A percentile compares a stretch with the other conserved stretches of the same genome.
Conservation (phyloP, 2,329 filamentous ascomycete genomes). For the Mollisiaceae sp. region DNA sequence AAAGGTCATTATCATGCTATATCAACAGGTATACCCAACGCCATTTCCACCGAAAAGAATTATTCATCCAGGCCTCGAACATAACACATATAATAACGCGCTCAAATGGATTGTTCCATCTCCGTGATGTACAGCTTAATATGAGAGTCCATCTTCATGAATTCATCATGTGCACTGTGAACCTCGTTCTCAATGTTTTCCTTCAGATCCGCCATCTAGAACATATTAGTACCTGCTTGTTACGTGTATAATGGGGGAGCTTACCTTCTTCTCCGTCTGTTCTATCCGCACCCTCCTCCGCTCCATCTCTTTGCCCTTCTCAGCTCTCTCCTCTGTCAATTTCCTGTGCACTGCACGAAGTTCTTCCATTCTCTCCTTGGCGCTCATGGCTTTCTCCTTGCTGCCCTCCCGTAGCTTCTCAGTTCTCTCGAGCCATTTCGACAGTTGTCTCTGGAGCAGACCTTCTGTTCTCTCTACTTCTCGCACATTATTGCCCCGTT, state of each 20-base stretch:
- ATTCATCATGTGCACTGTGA: constrained; percentile 88
- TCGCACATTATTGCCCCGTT: constrained; percentile 85
- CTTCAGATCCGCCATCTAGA: constrained; percentile 93
- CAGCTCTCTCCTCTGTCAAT: constrained; percentile 81
- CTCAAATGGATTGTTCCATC: constrained; percentile 85
- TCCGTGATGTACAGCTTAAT: constrained; percentile 98
- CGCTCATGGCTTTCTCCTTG: constrained; percentile 78
- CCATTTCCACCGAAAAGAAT: constrained; percentile 27
- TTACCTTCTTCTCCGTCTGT: constrained; percentile 97
- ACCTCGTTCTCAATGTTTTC: constrained; percentile 97
- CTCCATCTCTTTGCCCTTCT: constrained; percentile 92
- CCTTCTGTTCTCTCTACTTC: constrained; percentile 90
- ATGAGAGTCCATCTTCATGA: constrained; percentile 95
- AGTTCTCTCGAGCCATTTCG: constrained; percentile 85
- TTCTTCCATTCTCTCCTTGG: constrained; percentile 89
- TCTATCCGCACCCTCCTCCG: constrained; percentile 90
- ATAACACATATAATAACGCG: constrained; percentile 19
- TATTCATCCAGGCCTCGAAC: constrained; percentile 15
- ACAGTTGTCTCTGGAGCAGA: constrained; percentile 80
- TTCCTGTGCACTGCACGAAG: constrained; percentile 78
- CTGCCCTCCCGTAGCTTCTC: constrained; percentile 82
- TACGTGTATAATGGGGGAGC: constrained; percentile 33
- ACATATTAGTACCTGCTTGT: constrained; percentile 38
- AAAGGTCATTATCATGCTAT: constrained; percentile 40
- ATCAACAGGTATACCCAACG: constrained; percentile 42